Evolutionary conservation across 2,329 filamentous ascomycete species (phyloP), one percentile per base, ranked within the genome.

Genomic region (Exophiala dermatitidis): DNA sequence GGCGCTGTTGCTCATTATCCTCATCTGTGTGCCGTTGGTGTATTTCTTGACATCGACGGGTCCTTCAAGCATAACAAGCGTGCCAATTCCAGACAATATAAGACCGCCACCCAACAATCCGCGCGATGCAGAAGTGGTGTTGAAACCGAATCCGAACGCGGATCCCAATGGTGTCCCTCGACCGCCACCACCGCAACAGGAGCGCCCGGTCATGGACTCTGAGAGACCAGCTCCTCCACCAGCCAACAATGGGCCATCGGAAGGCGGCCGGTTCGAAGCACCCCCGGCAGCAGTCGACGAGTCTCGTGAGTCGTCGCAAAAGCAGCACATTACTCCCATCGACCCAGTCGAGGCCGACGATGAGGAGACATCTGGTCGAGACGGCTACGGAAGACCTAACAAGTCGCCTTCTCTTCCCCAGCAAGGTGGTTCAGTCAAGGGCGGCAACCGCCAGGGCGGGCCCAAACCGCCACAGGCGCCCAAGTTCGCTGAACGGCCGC

Each of bases 401-500:
- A 32, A 34, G 9, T 42, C 49, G 12, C 48, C 43, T n/a, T 50
- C 42, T 45, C 33, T 48, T 31, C 30, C 29, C 28, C 47, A 46
- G 8, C 12, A 12, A 19, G 37, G 38, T 8, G 48, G 47, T 2
- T 40, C 48, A 26, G 37, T 19, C 1, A 19, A 19, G 30, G 28
- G 3, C 10, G 29, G 30, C 37, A 3, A 9, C 41, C 2, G 26
- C 29, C 19, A 37, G 45, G 4, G 29, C 34, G 30, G 26, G 38
- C 38, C 40, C 50, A 19, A 19, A 19, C 19, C 19, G 19, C 19
- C 19, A 19, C 19, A 19, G 19, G 19, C 19, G 19, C 19, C 19
- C 19, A 19, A 19, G 7, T 63, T 61, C 45, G 52, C 56, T 2
- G 60, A 63, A 32, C 56, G 61, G 7, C 58, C 60, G 4, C 52